Base-by-base conservation (phyloP, 768 basidiomycete genomes). In the Boletellus ananas region DNA sequence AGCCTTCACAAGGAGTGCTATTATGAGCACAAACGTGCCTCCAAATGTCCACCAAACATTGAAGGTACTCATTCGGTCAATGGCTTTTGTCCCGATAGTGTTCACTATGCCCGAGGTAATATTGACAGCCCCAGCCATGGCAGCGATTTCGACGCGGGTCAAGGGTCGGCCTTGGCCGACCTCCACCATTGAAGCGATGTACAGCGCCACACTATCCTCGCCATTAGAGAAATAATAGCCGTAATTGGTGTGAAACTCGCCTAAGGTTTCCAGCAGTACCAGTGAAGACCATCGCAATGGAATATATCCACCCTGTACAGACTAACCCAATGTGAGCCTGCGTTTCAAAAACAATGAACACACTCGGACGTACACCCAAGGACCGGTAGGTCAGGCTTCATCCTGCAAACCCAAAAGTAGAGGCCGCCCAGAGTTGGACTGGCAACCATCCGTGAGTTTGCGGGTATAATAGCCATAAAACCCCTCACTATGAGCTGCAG, bases 331-430 rank as follows among this genome's bases (percentile, higher is more conserved):
- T n/a, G n/a, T 56, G 13, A 56, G 41, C 21, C 7, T 6, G 10
- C 1, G 18, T 47, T 20, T 25, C 10, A 13, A 31, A 20, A 37
- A 37, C 11, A 52, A 29, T 18, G 31, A 43, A 36, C 39, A 16
- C 7, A 18, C 34, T 21, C 12, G 14, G 17, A 62, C 76, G 64
- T 59, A 78, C 77, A 82, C 17, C 79, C 80, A 5, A 81, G 69
- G 16, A 79, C 65, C 2, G 79, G 80, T 13, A 68, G 52, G 41
- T 79, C 71, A 0, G 79, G 78, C 56, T 80, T 79, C 78, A 81
- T 78, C 58, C 74, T 77, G 66, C 79, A 81, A 11, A 80, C 79
- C 80, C 80, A 81, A 59, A 81, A 83, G 61, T 82, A 83, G 43
- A 81, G 64, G 6, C 79, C 80, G 20, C 79, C 80, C 71, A 81